Conservation (phyloP, 2,329 filamentous ascomycete genomes). For the Penicillium decumbens region DNA sequence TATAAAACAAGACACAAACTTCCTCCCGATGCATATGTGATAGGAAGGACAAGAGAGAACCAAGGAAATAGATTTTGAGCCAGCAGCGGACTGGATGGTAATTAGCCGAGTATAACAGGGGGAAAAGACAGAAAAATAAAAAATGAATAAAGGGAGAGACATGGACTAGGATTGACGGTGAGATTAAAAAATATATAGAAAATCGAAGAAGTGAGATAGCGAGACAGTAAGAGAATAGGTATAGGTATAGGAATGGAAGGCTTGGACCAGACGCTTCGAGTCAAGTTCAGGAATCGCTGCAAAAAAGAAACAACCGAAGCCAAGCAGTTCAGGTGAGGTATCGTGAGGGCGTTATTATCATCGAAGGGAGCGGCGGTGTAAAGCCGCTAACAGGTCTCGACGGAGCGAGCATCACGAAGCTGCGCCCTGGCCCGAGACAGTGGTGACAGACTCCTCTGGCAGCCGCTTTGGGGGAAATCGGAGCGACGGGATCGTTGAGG, state of each 20-base stretch:
- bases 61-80: neutral
- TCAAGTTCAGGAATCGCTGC: constrained; percentile 5
- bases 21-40: constrained; percentile 2
- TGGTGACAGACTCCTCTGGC: constrained; percentile 16
- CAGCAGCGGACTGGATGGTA: too few relatives aligned
- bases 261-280: constrained; percentile 1
- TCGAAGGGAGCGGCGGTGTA: constrained; percentile 1
- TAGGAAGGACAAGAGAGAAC: constrained; percentile 1
- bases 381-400: constrained; percentile 22
- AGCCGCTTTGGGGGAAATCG: constrained; percentile 5
- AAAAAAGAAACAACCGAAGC: constrained; percentile 6
- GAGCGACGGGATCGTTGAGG: constrained; percentile 19
- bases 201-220: neutral
- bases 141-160: neutral
- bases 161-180: neutral
- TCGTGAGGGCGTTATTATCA: constrained; percentile 22
- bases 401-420: constrained; percentile 22
- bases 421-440: constrained; percentile 20
- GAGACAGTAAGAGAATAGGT: neutral
- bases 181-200: neutral
- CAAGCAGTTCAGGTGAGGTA: constrained; percentile 13
- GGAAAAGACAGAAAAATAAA: neutral
- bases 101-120: too few relatives aligned
- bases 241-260: neutral
- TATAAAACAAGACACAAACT: too few relatives aligned